Base-by-base conservation (phyloP, 805 yeast genomes). In the Nakazawaea siamensis region DNA sequence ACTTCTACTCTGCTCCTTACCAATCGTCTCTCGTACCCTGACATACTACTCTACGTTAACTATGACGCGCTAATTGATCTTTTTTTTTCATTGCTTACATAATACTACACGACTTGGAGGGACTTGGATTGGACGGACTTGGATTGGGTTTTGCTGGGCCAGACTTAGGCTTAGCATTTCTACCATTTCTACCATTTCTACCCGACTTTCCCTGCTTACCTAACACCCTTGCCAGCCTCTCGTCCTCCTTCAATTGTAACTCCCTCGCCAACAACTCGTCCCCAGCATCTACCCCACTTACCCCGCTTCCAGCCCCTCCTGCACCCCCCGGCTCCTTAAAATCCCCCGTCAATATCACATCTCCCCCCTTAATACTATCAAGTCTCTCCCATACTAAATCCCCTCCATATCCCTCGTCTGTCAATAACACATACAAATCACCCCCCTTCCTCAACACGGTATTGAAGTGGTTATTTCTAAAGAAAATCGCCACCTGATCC, bases 381-480 rank as follows among this genome's bases (percentile, higher is more conserved):
- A 90, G 57, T 1, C 82, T 71, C 51, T 83, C 88, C 97, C 97
- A 90, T 6, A 85, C 84, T 14, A 81, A 68, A n/a, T 67, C 59
- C 2, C 52, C 47, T 24, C 43, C 43, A 27, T 65, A 61, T 3
- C 92, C 86, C 12, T 66, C 60, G 50, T 92, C 96, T 1, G 92
- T 83, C 3, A 83, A 79, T 18, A 90, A 61, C 4, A 73, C 55
- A 49, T 72, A 86, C 21, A 90, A 60, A 36, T 66, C 65, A 19
- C 63, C 64, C 27, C 56, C 58, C 13, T 52, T 55, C 48, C 77
- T 78, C 45, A 64, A 70, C 9, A 88, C 51, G 0, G 96, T 85
- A 43, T 71, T 71, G 56, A 84, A 90, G 54, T 87, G 96, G 54
- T 92, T 88, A 55, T 92, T 90, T 49, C 97, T 68, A 61, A 88